phyloP scores from a whole-genome alignment of 257 asterid genomes.

The Jacaranda copaia region DNA sequence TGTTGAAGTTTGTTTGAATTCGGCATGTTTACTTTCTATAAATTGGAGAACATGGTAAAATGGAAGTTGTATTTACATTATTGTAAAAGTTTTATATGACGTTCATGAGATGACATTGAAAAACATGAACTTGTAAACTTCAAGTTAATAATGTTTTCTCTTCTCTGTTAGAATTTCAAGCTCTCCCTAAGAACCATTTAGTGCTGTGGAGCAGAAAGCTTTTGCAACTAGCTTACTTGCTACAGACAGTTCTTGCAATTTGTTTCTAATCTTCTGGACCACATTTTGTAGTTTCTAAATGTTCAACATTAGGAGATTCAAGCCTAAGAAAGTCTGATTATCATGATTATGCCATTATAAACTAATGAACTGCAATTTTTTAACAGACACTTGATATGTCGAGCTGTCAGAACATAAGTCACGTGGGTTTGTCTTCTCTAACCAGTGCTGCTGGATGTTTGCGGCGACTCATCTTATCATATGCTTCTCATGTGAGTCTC shows the following conservation, averaged over 20 bases:
- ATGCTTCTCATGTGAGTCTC: conserved; percentile 75
- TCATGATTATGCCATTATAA: too few species aligned
- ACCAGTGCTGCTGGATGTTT: conserved; percentile 64
- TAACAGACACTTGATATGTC: conserved; percentile 89
- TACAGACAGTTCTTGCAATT: too few species aligned
- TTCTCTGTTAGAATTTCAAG: background rate
- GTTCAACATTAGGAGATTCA: background rate
- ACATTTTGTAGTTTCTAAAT: conserved; percentile 2
- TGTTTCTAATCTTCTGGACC: too few species aligned
- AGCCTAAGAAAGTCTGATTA: too few species aligned
- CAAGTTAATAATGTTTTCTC: background rate
- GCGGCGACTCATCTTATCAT: conserved; percentile 71
- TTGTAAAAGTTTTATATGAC: background rate
- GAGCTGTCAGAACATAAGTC: conserved; percentile 82
- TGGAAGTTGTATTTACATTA: background rate
- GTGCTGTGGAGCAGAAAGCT: background rate
- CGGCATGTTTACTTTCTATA: background rate
- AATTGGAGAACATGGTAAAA: background rate
- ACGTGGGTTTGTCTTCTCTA: conserved; percentile 77
- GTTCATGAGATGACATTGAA: too few species aligned
- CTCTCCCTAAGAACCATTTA: background rate
- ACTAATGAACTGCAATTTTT: conserved; percentile 36
- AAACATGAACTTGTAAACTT: background rate
- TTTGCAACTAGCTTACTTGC: too few species aligned
- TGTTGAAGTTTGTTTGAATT: background rate